phyloP scores from a whole-genome alignment of 2,329 filamentous ascomycete genomes.

The Penicillium occitanis region DNA sequence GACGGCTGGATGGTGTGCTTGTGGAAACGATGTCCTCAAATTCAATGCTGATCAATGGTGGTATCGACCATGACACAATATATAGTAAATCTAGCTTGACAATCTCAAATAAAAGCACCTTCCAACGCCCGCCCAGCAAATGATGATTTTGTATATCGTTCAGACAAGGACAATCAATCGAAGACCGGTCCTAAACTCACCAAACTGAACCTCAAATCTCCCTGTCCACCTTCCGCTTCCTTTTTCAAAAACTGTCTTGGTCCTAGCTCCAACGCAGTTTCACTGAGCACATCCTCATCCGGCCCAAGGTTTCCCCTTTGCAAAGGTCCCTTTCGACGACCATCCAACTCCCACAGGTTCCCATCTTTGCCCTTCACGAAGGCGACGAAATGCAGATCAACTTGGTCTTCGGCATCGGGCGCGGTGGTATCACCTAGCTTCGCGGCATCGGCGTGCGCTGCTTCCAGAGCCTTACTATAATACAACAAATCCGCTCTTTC shows the following conservation, averaged over 20 bases:
- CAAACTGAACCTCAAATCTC: conserved; percentile 61
- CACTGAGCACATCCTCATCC: conserved; percentile 71
- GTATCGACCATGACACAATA: conserved; percentile 37
- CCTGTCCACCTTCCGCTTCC: conserved; percentile 57
- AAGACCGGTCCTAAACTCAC: conserved; percentile 59
- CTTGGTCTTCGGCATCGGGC: conserved; percentile 71
- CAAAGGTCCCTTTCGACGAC: conserved; percentile 69
- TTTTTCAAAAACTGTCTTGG: conserved; percentile 60
- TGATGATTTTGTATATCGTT: not conserved
- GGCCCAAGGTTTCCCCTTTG: conserved; percentile 61
- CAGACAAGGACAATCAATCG: conserved; percentile 32
- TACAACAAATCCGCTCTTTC: conserved; percentile 75
- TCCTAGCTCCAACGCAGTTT: conserved; percentile 71
- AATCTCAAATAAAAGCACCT: not conserved
- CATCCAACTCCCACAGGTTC: conserved; percentile 79
- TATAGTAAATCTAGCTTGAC: conserved; percentile 21
- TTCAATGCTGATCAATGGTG: conserved; percentile 59
- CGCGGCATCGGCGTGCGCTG: conserved; percentile 76
- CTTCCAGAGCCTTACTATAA: conserved; percentile 70
- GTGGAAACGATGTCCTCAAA: conserved; percentile 62
- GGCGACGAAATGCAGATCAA: conserved; percentile 95
- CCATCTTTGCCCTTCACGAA: conserved; percentile 77
- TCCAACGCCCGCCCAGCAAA: conserved; percentile 10
- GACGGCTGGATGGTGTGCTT: conserved; percentile 61
- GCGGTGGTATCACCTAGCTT: conserved; percentile 73